Evolutionary conservation across 2,329 filamentous ascomycete species (phyloP).

Genomic region (Penicillium sp.): DNA sequence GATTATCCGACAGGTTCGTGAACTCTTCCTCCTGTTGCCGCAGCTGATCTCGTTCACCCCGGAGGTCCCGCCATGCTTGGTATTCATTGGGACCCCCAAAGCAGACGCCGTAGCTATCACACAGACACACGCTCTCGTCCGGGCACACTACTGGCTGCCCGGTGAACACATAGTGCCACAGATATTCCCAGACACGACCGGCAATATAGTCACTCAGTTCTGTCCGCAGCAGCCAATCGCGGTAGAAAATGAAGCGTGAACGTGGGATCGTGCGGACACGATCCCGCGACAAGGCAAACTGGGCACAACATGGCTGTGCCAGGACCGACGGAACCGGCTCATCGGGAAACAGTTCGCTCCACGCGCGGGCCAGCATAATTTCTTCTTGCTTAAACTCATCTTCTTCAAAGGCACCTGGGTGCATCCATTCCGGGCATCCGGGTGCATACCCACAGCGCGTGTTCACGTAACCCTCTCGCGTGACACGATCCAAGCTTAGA

Average conservation of each 20-base stretch:
- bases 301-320: conserved; percentile 58
- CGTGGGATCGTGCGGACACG: conserved; percentile 51
- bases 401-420: conserved; percentile 40
- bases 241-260: conserved; percentile 51
- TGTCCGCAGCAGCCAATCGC: conserved; percentile 57
- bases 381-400: conserved; percentile 45
- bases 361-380: conserved; percentile 42
- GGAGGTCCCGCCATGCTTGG: conserved; percentile 6
- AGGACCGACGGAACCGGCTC: conserved; percentile 46
- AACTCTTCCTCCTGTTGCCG: conserved; percentile 11
- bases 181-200: conserved; percentile 58
- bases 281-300: conserved; percentile 57
- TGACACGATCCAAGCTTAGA: conserved; percentile 49
- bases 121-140: conserved; percentile 54
- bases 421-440: conserved; percentile 56
- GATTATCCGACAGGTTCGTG: conserved; percentile 8
- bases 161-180: conserved; percentile 60
- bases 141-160: conserved; percentile 43
- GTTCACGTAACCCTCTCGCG: conserved; percentile 54
- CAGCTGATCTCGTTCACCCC: conserved; percentile 5
- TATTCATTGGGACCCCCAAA: conserved; percentile 17
- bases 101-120: conserved; percentile 59
- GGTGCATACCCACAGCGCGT: conserved; percentile 53
- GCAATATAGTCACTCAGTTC: conserved; percentile 51
- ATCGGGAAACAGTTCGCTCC: conserved; percentile 45